Evolutionary conservation across 129 eudicot genomes (phyloP).

Genomic region (Ambrosia trifida): DNA sequence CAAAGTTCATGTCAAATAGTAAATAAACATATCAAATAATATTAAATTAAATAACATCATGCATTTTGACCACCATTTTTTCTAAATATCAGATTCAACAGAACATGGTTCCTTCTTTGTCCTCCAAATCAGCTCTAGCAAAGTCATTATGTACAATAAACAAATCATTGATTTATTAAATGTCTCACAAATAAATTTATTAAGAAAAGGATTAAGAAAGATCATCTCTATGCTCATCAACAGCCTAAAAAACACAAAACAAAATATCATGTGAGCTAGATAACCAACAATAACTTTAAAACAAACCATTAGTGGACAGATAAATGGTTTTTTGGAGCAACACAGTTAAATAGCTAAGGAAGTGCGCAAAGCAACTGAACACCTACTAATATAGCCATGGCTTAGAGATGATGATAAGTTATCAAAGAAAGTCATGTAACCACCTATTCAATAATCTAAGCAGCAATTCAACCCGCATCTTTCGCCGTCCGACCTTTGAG

Average conservation of each 20-base stretch:
- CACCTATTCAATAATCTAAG: background rate
- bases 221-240: slow-evolving; percentile 57
- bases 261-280: background rate
- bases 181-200: no score
- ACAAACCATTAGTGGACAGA: background rate
- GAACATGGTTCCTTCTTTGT: no score
- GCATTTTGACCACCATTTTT: no score
- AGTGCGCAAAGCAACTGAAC: slow-evolving; percentile 94
- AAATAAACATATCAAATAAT: no score
- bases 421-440: slow-evolving; percentile 2
- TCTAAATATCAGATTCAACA: no score
- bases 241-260: slow-evolving; percentile 47
- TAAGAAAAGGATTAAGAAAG: slow-evolving; percentile 56
- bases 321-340: slow-evolving; percentile 86
- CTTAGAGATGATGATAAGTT: slow-evolving; percentile 19
- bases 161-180: no score
- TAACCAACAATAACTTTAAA: background rate
- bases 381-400: slow-evolving; percentile 85
- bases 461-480: no score
- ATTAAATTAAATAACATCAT: no score
- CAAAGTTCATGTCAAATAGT: no score
- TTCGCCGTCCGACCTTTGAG: no score
- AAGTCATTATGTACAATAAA: no score
- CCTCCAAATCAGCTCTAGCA: no score
- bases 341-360: slow-evolving; percentile 81